Evolutionary conservation across 2,329 filamentous ascomycete species (phyloP).

Genomic region (Emergomyces pasteurianus): DNA sequence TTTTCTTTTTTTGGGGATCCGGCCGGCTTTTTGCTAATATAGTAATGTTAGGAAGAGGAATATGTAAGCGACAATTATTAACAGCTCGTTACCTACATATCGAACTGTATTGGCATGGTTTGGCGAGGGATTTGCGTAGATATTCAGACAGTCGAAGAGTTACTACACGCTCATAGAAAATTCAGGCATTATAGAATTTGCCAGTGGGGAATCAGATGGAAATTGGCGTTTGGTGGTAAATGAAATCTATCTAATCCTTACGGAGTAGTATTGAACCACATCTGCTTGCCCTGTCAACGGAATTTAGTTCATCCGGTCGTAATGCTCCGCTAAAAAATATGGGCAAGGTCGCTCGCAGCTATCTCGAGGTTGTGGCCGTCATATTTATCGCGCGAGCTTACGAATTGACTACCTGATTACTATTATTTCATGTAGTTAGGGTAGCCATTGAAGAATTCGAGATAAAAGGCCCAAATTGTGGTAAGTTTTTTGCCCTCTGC

Average conservation of each 20-base stretch:
- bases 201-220: background rate
- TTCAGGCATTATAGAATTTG: background rate
- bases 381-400: background rate
- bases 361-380: background rate
- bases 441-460: background rate
- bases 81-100: background rate
- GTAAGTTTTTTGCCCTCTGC: background rate
- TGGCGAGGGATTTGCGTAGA: background rate
- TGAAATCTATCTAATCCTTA: too few relatives aligned
- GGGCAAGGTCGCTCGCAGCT: background rate
- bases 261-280: too few relatives aligned
- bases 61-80: background rate
- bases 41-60: background rate
- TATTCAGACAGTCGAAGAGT: background rate
- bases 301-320: slow-evolving; percentile 1
- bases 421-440: background rate
- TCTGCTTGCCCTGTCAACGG: background rate
- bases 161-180: background rate
- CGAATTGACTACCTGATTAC: background rate
- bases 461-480: background rate
- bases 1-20: background rate
- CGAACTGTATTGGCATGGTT: background rate
- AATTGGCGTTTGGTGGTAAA: background rate
- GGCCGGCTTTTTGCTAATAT: background rate
- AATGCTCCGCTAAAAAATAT: background rate